Evolutionary conservation across 441 rosid species (phyloP), one percentile per base, ranked within the genome.

Genomic region (Arabidopsis lyrata): DNA sequence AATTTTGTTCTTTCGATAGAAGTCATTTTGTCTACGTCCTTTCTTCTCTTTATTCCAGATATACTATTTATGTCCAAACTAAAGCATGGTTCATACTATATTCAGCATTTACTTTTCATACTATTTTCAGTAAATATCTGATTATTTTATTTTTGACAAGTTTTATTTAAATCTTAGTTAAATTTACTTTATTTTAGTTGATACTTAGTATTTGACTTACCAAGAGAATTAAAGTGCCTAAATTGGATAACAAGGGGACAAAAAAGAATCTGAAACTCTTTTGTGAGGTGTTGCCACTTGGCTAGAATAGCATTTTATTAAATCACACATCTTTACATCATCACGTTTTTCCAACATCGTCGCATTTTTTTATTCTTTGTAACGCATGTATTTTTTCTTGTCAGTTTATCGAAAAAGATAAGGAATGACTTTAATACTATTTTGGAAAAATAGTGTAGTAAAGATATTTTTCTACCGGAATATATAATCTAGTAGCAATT

Each of bases 201-300:
- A 39, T 22, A 39, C 24, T 41, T 39, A 39, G 13, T 54, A 42
- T 55, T 55, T 67, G 39, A 67, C 41, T 54, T 67, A 15, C 2
- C 15, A 31, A 55, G 7, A 41, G 12, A 27, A 53, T 54, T 54
- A 41, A 41, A 54, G 39, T 10, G 15, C 20, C 64, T 20, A 5
- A 8, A 35, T 41, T 41, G 0, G 14, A 12, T 9, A 18, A 34
- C 2, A 38, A 49, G 49, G 36, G 14, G 59, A 70, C 67, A 70
- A 60, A 38, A 60, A 29, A 71, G 75, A 71, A 71, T 71, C 45
- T 71, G 61, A 8, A 71, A 62, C 45, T 61, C 62, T 72, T 39
- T 18, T 11, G 41, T 48, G 29, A 48, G 35, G 48, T 49, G 5
- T 27, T 27, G 68, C 60, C 68, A 61, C 44, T 8, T 71, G 50